Conservation (phyloP, 768 basidiomycete genomes). For the Pleurotus djamor region DNA sequence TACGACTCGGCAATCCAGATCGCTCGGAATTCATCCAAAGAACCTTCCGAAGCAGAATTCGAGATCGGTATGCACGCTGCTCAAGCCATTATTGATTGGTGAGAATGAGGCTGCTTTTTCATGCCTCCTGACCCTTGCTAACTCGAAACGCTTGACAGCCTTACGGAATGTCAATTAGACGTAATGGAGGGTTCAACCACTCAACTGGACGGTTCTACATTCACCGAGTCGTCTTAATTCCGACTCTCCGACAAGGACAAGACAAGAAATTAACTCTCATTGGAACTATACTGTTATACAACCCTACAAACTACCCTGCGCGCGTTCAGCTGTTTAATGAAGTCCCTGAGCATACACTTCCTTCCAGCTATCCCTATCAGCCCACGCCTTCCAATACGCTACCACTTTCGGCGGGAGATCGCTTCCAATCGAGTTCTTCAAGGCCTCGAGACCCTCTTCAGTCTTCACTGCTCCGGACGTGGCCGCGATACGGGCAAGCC, state of each 20-base stretch:
- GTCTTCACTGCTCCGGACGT: constrained; percentile 31
- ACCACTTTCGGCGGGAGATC: constrained; percentile 34
- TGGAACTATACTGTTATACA: neutral
- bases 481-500: constrained; percentile 46
- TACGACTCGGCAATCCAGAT: constrained; percentile 79
- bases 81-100: constrained; percentile 62
- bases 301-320: neutral
- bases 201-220: constrained; percentile 27
- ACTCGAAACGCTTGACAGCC: constrained; percentile 27
- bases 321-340: constrained; percentile 25
- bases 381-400: constrained; percentile 44
- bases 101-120: constrained; percentile 14
- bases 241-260: neutral
- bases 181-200: constrained; percentile 59
- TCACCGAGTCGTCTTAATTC: constrained; percentile 13
- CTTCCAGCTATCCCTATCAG: constrained; percentile 41
- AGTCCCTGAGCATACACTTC: constrained; percentile 40
- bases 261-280: neutral
- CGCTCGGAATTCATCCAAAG: constrained; percentile 56
- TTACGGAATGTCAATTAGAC: constrained; percentile 63
- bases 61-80: constrained; percentile 60
- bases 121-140: neutral
- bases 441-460: constrained; percentile 30
- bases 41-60: constrained; percentile 70
- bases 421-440: constrained; percentile 36